Evolutionary conservation across 306 rosid species (phyloP).

Genomic region (Begonia peltatifolia): DNA sequence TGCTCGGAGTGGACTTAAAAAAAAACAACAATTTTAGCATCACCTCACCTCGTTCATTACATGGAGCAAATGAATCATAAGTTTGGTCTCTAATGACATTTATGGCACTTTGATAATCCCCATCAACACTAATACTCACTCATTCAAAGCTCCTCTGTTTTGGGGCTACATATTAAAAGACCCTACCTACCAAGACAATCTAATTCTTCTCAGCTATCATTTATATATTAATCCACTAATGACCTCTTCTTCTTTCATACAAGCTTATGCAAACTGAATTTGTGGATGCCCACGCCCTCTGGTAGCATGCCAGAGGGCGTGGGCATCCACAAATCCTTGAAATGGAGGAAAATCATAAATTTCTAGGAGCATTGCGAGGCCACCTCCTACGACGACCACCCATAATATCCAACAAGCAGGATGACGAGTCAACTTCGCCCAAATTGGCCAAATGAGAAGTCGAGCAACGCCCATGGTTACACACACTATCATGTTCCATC

Average conservation of each 20-base stretch:
- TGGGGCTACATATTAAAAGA: too few relatives aligned
- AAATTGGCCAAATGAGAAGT: constrained; percentile 50
- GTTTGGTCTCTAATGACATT: too few relatives aligned
- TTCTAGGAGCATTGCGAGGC: constrained; percentile 46
- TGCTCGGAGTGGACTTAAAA: too few relatives aligned
- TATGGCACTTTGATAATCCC: too few relatives aligned
- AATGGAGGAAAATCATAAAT: constrained; percentile 61
- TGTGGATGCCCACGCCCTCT: too few relatives aligned
- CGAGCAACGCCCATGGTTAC: constrained; percentile 44
- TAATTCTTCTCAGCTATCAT: background rate
- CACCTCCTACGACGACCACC: constrained; percentile 41
- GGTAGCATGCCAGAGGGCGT: constrained; percentile 62
- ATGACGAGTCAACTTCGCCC: constrained; percentile 37
- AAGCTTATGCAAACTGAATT: constrained; percentile 24
- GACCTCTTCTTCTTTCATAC: constrained; percentile 47
- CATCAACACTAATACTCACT: too few relatives aligned
- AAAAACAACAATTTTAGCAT: too few relatives aligned
- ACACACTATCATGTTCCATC: constrained; percentile 78
- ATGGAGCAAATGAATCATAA: too few relatives aligned
- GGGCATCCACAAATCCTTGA: constrained; percentile 50
- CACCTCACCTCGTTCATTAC: too few relatives aligned
- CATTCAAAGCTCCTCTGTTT: too few relatives aligned
- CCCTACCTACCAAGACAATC: background rate
- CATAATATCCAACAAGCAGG: constrained; percentile 59
- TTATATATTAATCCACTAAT: background rate